phyloP scores from a whole-genome alignment of 768 basidiomycete genomes.

The Collybia mongolica region DNA sequence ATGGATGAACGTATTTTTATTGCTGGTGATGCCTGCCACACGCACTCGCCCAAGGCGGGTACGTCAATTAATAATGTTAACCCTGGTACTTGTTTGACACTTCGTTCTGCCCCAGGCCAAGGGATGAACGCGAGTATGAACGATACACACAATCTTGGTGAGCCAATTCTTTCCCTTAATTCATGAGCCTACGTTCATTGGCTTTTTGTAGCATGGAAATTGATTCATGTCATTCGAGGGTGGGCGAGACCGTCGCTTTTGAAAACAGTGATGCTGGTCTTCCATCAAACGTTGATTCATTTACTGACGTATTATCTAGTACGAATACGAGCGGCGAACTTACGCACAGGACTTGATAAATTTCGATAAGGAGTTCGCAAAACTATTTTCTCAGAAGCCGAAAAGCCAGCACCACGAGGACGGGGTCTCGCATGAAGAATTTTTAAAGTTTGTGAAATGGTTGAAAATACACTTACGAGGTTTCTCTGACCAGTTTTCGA shows the following conservation, averaged over 20 bases:
- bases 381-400: slow-evolving; percentile 69
- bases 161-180: not conserved
- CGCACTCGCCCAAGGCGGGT: slow-evolving; percentile 69
- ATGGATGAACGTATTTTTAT: slow-evolving; percentile 70
- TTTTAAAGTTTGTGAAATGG: slow-evolving; percentile 35
- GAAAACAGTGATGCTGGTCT: slow-evolving; percentile 39
- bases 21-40: slow-evolving; percentile 74
- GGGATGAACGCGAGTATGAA: slow-evolving; percentile 81
- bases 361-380: slow-evolving; percentile 66
- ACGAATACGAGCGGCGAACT: slow-evolving; percentile 64
- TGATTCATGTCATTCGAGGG: slow-evolving; percentile 54
- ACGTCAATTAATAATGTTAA: slow-evolving; percentile 2
- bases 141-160: slow-evolving; percentile 70
- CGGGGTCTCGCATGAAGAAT: slow-evolving; percentile 54
- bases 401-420: slow-evolving; percentile 42
- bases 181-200: not conserved
- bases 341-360: slow-evolving; percentile 72
- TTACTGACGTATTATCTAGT: slow-evolving; percentile 33
- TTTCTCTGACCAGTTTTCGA: not conserved
- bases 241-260: slow-evolving; percentile 48
- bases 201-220: slow-evolving; percentile 51
- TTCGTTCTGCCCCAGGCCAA: slow-evolving; percentile 43
- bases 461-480: not conserved
- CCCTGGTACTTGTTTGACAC: not conserved
- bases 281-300: not conserved